These are phyloP conservation scores for Haematococcus lacustris DNA, from an alignment of 139 green algal genomes.

Conservation along the genomic window DNA sequence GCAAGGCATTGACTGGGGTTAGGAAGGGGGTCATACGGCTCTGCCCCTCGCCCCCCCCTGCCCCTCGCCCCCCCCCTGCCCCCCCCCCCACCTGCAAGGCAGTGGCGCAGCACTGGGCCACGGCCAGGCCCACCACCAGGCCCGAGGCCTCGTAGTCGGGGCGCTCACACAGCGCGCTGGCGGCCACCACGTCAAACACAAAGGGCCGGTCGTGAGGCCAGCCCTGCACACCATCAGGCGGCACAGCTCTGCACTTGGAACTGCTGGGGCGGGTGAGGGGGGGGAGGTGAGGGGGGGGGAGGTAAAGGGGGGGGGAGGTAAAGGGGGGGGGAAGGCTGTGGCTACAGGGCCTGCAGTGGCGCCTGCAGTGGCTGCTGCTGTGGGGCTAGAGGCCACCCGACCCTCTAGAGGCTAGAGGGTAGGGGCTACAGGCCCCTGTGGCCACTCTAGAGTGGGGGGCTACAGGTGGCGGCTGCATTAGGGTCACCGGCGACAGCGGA, in stretches of 20 bases:
- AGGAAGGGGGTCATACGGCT: neutral
- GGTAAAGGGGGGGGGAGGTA: neutral
- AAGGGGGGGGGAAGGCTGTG: neutral
- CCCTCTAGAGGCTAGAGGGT: neutral
- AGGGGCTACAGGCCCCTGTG: no score
- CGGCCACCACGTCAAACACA: slow-evolving; percentile 41
- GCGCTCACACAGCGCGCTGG: slow-evolving; percentile 39
- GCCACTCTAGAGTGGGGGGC: no score
- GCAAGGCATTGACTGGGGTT: neutral
- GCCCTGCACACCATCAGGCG: slow-evolving; percentile 6
- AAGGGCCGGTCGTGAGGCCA: slow-evolving; percentile 25
- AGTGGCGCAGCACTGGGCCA: slow-evolving; percentile 24
- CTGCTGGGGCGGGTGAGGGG: neutral
- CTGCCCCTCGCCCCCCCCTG: neutral
- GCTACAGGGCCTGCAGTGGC: neutral
- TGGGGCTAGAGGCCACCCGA: neutral
- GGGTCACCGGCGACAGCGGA: no score
- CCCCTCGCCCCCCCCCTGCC: neutral
- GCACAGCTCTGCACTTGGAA: no score
- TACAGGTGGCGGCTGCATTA: no score
- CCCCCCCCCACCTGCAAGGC: slow-evolving; percentile 2
- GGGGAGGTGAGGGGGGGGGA: neutral
- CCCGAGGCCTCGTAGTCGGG: slow-evolving; percentile 26
- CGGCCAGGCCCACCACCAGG: slow-evolving; percentile 23
- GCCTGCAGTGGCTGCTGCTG: neutral